Percentiles rank a stretch among this genome's conserved stretches.
Evolutionary conservation across 164 flowering plant genomes (phyloP).

Genomic region (Umbilicus rupestris): DNA sequence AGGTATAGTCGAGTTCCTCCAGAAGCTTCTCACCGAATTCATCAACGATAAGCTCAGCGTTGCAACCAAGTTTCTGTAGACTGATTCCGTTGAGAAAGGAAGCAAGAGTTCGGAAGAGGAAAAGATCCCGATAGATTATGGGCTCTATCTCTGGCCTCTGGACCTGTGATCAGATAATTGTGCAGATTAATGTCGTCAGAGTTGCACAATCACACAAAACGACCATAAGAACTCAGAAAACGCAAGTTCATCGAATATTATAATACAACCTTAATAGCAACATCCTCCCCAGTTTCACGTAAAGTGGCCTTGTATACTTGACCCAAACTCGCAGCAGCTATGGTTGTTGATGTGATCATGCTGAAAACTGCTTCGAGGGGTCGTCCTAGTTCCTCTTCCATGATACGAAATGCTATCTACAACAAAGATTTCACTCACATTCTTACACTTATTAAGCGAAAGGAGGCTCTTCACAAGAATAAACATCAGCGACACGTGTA

Average conservation of each 20-base stretch:
- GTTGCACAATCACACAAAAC: background rate
- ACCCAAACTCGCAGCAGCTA: constrained; percentile 98
- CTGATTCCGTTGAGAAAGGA: constrained; percentile 94
- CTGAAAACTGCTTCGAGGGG: constrained; percentile 93
- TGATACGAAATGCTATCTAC: constrained; percentile 79
- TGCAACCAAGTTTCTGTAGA: constrained; percentile 91
- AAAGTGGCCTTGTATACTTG: constrained; percentile 97
- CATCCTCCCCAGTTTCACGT: constrained; percentile 79
- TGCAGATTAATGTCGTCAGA: background rate
- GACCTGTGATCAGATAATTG: constrained; percentile 39
- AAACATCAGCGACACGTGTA: background rate
- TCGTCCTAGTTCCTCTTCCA: constrained; percentile 87
- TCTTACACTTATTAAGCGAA: background rate
- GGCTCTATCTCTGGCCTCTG: constrained; percentile 95
- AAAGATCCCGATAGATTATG: constrained; percentile 88
- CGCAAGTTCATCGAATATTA: background rate
- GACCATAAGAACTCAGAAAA: background rate
- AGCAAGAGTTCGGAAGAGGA: constrained; percentile 88
- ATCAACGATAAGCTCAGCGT: constrained; percentile 97
- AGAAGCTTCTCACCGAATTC: constrained; percentile 98
- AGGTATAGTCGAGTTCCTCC: constrained; percentile 97
- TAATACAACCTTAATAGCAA: constrained; percentile 81
- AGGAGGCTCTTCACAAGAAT: background rate
- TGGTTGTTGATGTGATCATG: constrained; percentile 80
- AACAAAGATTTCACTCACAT: constrained; percentile 10